Evolutionary conservation across 2,329 filamentous ascomycete genomes (phyloP).

Genomic region (Calonectria hongkongensis): DNA sequence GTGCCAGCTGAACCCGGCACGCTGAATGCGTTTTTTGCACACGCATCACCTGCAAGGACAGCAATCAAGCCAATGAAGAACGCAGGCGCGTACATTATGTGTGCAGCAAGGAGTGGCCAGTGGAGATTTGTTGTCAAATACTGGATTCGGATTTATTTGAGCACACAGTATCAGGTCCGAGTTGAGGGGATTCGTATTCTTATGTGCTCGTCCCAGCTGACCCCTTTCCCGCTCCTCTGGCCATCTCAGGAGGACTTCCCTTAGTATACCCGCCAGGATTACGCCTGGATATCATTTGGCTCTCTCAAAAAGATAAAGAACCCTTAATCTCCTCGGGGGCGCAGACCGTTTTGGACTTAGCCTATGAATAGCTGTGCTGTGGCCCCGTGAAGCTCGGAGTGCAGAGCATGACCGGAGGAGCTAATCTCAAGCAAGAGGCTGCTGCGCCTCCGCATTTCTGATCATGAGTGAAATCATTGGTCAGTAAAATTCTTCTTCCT

Average conservation of each 20-base stretch:
- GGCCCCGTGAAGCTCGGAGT: not conserved
- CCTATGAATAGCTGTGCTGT: not conserved
- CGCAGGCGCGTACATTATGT: not conserved
- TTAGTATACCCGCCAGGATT: not conserved
- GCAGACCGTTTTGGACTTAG: not conserved
- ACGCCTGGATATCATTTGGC: not conserved
- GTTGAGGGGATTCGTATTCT: not conserved
- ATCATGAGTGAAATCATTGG: not conserved
- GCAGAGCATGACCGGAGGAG: not conserved
- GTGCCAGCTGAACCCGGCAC: not conserved
- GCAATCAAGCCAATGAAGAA: not conserved
- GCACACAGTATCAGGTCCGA: not conserved
- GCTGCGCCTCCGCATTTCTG: not conserved
- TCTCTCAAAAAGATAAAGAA: not conserved
- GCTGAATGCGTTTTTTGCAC: not conserved
- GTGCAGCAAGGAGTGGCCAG: no score
- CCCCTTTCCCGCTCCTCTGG: not conserved
- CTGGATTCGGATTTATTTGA: no score
- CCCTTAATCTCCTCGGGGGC: not conserved
- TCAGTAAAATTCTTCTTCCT: not conserved
- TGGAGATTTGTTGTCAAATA: not conserved
- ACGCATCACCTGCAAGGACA: not conserved
- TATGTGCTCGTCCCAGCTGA: not conserved
- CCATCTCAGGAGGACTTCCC: not conserved
- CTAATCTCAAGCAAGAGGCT: not conserved